phyloP scores from a whole-genome alignment of 2,329 filamentous ascomycete genomes.

The Fusarium sp. region DNA sequence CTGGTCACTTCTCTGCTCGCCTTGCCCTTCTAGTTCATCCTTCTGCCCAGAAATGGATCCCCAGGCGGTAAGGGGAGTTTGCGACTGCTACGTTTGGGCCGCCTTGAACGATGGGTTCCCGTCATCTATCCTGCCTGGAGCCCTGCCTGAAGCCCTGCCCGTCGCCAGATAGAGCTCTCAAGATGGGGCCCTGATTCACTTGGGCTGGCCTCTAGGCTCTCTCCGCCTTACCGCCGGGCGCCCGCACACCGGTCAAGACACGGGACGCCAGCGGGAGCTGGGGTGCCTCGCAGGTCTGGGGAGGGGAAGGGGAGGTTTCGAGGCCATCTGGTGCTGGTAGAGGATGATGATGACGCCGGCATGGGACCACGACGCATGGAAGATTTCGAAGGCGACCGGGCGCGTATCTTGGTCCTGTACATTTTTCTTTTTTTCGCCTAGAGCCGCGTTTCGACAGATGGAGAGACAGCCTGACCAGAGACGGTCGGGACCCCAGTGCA shows the following conservation, averaged over 20 bases:
- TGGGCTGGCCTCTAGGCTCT: background rate
- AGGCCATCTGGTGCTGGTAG: slow-evolving; percentile 35
- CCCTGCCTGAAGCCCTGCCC: background rate
- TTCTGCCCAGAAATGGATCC: slow-evolving; percentile 18
- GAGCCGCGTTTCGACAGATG: slow-evolving; percentile 10
- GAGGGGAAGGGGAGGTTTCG: slow-evolving; percentile 23
- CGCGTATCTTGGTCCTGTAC: slow-evolving; percentile 5
- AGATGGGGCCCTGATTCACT: background rate
- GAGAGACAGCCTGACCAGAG: background rate
- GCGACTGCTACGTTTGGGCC: slow-evolving; percentile 19
- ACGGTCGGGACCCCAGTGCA: background rate
- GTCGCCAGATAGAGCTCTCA: slow-evolving; percentile 14
- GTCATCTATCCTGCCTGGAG: slow-evolving; percentile 9
- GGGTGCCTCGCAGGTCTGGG: background rate
- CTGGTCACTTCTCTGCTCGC: slow-evolving; percentile 15
- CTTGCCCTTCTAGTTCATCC: slow-evolving; percentile 16
- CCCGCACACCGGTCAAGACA: slow-evolving; percentile 19
- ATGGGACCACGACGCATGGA: slow-evolving; percentile 42
- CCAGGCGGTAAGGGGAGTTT: slow-evolving; percentile 19
- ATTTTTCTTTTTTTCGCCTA: slow-evolving; percentile 7
- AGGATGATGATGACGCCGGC: slow-evolving; percentile 43
- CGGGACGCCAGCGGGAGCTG: background rate
- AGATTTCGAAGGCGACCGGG: slow-evolving; percentile 16
- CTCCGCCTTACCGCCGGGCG: slow-evolving; percentile 24
- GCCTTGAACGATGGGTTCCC: slow-evolving; percentile 9